Evolutionary conservation across 2,329 filamentous ascomycete species (phyloP).

Genomic region (Trichothecium sympodiale): DNA sequence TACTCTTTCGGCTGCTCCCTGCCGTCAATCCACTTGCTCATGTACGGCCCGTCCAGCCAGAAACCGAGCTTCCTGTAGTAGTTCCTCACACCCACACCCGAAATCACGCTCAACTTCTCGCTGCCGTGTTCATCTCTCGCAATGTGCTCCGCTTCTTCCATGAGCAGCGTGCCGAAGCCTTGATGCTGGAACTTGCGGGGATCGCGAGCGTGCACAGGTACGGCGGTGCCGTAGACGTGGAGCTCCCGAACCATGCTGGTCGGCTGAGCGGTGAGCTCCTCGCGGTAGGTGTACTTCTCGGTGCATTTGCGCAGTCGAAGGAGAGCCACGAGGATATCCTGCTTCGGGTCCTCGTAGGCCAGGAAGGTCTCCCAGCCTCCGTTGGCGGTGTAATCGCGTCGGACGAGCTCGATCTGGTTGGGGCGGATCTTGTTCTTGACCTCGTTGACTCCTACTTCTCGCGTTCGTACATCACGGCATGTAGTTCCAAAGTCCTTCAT

Average conservation of each 20-base stretch:
- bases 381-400: conserved; percentile 89
- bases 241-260: conserved; percentile 89
- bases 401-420: conserved; percentile 89
- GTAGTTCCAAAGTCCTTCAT: conserved; percentile 99
- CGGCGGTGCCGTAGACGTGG: conserved; percentile 92
- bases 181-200: conserved; percentile 97
- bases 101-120: conserved; percentile 90
- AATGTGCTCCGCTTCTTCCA: conserved; percentile 97
- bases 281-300: conserved; percentile 80
- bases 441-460: conserved; percentile 97
- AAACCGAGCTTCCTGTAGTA: conserved; percentile 94
- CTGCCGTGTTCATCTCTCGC: conserved; percentile 90
- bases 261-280: conserved; percentile 74
- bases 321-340: conserved; percentile 91
- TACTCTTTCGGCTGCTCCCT: conserved; percentile 11
- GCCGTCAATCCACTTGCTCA: conserved; percentile 54
- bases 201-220: conserved; percentile 93
- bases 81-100: conserved; percentile 89
- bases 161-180: conserved; percentile 87
- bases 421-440: conserved; percentile 98
- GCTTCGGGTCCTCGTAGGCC: conserved; percentile 95
- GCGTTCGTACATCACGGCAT: conserved; percentile 89
- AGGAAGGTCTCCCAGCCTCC: conserved; percentile 98
- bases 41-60: conserved; percentile 84
- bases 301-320: conserved; percentile 85